Conservation (phyloP, 352 stramenopile genomes). For the Phytophthora sp. region DNA sequence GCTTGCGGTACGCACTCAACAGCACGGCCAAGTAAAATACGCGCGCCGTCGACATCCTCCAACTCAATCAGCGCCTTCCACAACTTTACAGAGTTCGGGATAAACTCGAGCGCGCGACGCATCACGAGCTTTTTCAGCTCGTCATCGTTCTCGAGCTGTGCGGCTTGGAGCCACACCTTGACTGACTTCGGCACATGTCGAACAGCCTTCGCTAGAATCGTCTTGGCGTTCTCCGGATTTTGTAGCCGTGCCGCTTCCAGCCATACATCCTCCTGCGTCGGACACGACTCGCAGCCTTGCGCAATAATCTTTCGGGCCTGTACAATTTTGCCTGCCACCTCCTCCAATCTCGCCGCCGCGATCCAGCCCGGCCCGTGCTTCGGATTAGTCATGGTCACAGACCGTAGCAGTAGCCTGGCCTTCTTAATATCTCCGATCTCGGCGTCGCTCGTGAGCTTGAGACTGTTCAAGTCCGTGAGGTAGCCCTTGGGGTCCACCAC, state of each 20-base stretch:
- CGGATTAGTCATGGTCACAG: slow-evolving; percentile 98
- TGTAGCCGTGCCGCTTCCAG: slow-evolving; percentile 97
- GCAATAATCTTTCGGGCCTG: slow-evolving; percentile 98
- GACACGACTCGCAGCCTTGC: slow-evolving; percentile 96
- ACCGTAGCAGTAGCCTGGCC: slow-evolving; percentile 95
- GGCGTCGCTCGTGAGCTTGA: slow-evolving; percentile 93
- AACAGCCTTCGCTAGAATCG: slow-evolving; percentile 96
- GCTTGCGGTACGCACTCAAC: slow-evolving; percentile 98
- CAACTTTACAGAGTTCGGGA: slow-evolving; percentile 97
- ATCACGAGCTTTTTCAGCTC: slow-evolving; percentile 92
- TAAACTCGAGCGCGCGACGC: slow-evolving; percentile 93
- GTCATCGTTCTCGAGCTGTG: slow-evolving; percentile 93
- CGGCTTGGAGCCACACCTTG: slow-evolving; percentile 96
- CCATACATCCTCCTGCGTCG: slow-evolving; percentile 98
- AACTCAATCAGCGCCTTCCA: slow-evolving; percentile 99
- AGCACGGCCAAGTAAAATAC: slow-evolving; percentile 95
- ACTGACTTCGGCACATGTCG: slow-evolving; percentile 93
- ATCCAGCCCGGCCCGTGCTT: slow-evolving; percentile 99
- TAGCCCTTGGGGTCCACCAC: slow-evolving; percentile 98
- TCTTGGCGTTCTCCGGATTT: slow-evolving; percentile 96
- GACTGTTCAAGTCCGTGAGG: slow-evolving; percentile 96
- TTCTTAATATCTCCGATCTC: slow-evolving; percentile 99
- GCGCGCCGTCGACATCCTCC: slow-evolving; percentile 96
- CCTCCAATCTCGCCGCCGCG: slow-evolving; percentile 97
- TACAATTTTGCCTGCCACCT: slow-evolving; percentile 95